Percentiles rank a stretch among this genome's conserved stretches.
phyloP scores from a whole-genome alignment of 305 asterid genomes.

The Solanum chacoense region DNA sequence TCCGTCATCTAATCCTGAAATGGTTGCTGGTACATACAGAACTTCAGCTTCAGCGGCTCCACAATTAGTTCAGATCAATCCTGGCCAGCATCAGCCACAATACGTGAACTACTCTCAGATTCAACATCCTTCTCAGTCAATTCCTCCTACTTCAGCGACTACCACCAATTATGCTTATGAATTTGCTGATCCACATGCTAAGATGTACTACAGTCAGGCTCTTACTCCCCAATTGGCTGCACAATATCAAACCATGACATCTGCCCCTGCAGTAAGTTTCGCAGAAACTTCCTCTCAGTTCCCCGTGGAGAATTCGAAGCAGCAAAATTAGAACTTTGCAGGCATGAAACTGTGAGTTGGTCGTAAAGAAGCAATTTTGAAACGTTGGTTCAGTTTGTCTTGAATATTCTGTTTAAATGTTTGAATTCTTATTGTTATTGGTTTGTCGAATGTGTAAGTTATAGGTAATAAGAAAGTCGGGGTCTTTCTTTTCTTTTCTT shows the following conservation, averaged over 20 bases:
- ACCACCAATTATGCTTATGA: constrained; percentile 55
- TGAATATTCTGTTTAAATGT: constrained; percentile 20
- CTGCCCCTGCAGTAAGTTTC: constrained; percentile 28
- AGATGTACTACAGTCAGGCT: constrained; percentile 60
- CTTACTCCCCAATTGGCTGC: constrained; percentile 59
- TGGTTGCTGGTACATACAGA: constrained; percentile 48
- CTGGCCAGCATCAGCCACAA: constrained; percentile 43
- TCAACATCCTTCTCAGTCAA: constrained; percentile 66
- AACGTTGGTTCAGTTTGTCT: constrained; percentile 35
- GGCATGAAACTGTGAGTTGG: constrained; percentile 44
- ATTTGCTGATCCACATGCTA: constrained; percentile 61
- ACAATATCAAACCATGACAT: constrained; percentile 68
- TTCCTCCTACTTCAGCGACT: constrained; percentile 49
- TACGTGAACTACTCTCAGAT: constrained; percentile 59
- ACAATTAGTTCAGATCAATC: constrained; percentile 44
- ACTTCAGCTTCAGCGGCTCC: constrained; percentile 38
- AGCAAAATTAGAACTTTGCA: constrained; percentile 42
- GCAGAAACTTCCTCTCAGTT: constrained; percentile 53
- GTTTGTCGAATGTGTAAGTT: constrained; percentile 45
- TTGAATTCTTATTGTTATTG: constrained; percentile 30
- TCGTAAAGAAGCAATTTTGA: constrained; percentile 65
- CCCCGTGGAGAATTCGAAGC: constrained; percentile 47
- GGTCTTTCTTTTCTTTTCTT: constrained; percentile 4
- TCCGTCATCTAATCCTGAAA: constrained; percentile 46
- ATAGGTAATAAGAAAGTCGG: constrained; percentile 41